Percentiles rank a stretch among this genome's conserved stretches.
phyloP scores from a whole-genome alignment of 805 yeast genomes.

The Spathaspora girioi region DNA sequence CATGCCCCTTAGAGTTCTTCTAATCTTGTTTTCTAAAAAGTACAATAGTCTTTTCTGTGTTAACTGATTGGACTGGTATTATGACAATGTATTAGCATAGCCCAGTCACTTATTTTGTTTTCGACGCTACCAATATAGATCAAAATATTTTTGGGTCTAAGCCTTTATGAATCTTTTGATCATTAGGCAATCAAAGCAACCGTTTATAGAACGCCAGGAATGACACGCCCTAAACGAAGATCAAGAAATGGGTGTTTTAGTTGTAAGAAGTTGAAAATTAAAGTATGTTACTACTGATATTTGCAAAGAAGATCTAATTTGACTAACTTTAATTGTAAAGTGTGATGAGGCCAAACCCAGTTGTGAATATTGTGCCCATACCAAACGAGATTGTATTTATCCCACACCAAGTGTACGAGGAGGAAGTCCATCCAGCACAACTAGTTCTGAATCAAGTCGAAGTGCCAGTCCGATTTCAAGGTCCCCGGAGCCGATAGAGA shows the following conservation, averaged over 20 bases:
- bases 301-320: not conserved
- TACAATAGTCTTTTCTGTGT: no score
- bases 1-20: no score
- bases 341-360: constrained; percentile 28
- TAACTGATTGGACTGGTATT: no score
- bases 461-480: no score
- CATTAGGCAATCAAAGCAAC: no score
- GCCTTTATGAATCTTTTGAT: no score
- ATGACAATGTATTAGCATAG: no score
- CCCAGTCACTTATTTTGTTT: no score
- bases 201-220: not conserved
- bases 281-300: constrained; percentile 18
- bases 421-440: not conserved
- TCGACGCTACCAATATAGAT: no score
- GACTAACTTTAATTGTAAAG: constrained; percentile 16
- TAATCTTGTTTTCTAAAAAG: no score
- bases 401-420: constrained; percentile 5
- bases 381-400: constrained; percentile 22
- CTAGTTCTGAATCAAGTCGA: no score
- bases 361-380: constrained; percentile 32
- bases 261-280: constrained; percentile 28
- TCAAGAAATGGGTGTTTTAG: constrained; percentile 28
- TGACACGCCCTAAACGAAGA: constrained; percentile 5
- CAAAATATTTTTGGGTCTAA: no score
- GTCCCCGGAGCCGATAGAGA: not conserved